Base-by-base conservation (phyloP, 805 yeast species). In the Candida silvatica region DNA sequence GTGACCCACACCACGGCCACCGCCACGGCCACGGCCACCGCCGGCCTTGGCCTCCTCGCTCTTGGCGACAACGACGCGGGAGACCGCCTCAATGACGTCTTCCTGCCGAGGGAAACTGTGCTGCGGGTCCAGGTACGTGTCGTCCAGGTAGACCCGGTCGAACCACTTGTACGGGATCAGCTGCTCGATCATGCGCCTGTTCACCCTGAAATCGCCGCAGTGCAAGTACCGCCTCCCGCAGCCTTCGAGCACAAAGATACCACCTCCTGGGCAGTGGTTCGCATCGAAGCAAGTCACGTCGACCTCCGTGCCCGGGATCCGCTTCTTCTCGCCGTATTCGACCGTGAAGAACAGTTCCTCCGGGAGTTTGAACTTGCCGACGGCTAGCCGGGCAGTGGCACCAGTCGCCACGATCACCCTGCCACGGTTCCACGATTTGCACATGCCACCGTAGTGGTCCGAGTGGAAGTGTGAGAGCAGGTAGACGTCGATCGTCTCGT, bases 181-280 rank as follows among this genome's bases (percentile, higher is more conserved):
- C 38, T 69, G 64, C 3, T 47, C 41, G 12, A 80, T 54, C 56
- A 83, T 77, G 4, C 49, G 46, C 24, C 58, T 56, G 42, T 71
- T 69, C 8, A 87, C 86, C 38, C 98, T 62, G 49, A 90, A 92
- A 58, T 92, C 98, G 2, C 98, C 98, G 35, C 97, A 87, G 54
- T 92, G 98, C 22, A 92, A 58, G 4, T 68, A 64, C 28, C 57
- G 58, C 14, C 55, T 51, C 11, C 11, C 12, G 0, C 55, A 31
- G 0, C 60, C 53, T 46, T 78, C 80, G 47, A 85, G 81, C 9
- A 87, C 56, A 40, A 88, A 82, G 0, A 92, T 71, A 0, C 75
- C 85, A 3, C 97, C 85, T 2, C 98, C 98, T 1, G 98, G 98
- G 56, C 98, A 92, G 58, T 92, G 98, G 47, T 92, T 90, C 0